These are phyloP conservation scores for Populus hybrid DNA, from an alignment of 441 rosid genomes.

Conservation along the genomic window DNA sequence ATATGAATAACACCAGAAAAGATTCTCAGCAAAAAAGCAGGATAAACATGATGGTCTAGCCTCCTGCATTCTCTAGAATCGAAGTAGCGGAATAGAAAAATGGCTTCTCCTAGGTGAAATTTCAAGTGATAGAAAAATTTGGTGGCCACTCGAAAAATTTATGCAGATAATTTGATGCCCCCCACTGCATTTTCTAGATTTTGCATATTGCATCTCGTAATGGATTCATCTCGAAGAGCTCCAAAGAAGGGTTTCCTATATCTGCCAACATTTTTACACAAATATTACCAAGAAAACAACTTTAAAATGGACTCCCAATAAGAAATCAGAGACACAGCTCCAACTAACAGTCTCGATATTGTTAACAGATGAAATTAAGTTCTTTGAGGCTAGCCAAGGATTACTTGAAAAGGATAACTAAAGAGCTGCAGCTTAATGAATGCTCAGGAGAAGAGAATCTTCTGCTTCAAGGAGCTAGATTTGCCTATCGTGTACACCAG, in stretches of 20 bases:
- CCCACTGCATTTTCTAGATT: not conserved
- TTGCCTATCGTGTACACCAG: constrained; percentile 95
- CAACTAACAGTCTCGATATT: not conserved
- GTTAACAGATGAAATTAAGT: constrained; percentile 68
- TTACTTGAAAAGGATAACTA: constrained; percentile 82
- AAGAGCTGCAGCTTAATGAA: constrained; percentile 51
- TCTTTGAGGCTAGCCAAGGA: constrained; percentile 75
- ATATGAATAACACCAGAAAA: not conserved
- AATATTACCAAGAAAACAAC: not conserved
- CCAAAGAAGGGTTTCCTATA: not conserved
- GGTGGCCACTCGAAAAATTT: no score
- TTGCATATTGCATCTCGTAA: not conserved
- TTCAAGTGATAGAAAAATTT: no score
- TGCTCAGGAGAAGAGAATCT: constrained; percentile 66
- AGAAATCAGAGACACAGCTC: not conserved
- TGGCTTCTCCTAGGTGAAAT: no score
- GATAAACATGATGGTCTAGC: not conserved
- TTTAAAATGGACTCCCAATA: not conserved
- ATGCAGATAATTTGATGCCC: not conserved
- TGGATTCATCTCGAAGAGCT: not conserved
- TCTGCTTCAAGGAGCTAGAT: constrained; percentile 79
- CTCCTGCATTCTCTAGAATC: not conserved
- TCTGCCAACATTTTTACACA: not conserved
- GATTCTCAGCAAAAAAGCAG: not conserved
- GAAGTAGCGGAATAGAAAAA: not conserved